Evolutionary conservation across 305 asterid genomes (phyloP).

Genomic region (Withania somnifera): DNA sequence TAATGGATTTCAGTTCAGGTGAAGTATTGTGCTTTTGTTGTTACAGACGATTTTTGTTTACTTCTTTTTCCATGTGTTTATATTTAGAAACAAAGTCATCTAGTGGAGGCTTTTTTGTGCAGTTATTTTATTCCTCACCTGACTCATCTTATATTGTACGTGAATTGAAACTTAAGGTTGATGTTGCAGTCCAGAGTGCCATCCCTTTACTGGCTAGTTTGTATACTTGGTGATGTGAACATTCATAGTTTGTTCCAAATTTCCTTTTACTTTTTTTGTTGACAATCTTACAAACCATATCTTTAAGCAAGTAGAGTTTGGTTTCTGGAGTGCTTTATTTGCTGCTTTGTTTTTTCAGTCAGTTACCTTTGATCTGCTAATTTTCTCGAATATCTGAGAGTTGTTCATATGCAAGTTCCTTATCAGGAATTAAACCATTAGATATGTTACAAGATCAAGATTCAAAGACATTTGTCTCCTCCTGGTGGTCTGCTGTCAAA

Average conservation of each 20-base stretch:
- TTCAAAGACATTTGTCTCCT: background rate
- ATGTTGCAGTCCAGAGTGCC: background rate
- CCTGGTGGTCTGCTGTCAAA: background rate
- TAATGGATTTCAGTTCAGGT: background rate
- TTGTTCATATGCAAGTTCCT: background rate
- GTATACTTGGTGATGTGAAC: background rate
- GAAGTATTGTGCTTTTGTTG: background rate
- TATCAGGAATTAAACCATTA: background rate
- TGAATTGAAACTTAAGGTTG: background rate
- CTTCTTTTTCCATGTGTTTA: background rate
- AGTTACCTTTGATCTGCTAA: background rate
- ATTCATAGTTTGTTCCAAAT: background rate
- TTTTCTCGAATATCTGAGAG: background rate
- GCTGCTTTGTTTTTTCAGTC: background rate
- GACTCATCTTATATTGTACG: background rate
- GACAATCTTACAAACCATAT: background rate
- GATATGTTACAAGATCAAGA: background rate
- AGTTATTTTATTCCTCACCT: background rate
- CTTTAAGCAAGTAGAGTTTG: background rate
- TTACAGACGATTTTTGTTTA: background rate
- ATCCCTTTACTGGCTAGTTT: background rate
- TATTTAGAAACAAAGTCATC: background rate
- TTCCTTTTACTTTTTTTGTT: background rate
- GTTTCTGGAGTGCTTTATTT: background rate
- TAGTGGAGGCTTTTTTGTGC: background rate